A percentile compares a stretch with the other conserved stretches of the same genome.
phyloP scores from a whole-genome alignment of 2,329 filamentous ascomycete species.

The Alternaria sp. region DNA sequence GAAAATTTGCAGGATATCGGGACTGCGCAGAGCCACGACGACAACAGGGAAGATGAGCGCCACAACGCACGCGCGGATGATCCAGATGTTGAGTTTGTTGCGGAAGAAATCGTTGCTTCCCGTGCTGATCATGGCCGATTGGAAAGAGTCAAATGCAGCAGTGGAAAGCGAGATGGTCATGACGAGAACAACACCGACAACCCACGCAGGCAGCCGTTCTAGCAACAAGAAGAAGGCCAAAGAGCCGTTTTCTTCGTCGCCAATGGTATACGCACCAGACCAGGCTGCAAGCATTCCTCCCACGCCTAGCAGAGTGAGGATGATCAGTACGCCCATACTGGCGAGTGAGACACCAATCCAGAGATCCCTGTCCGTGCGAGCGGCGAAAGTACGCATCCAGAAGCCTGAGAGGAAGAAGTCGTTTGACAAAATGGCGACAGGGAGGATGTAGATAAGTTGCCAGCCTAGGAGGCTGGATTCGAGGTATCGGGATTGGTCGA shows the following conservation, averaged over 20 bases:
- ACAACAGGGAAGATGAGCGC: constrained; percentile 76
- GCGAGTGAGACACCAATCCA: constrained; percentile 76
- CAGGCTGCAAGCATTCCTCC: constrained; percentile 79
- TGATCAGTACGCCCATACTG: constrained; percentile 65
- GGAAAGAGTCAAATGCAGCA: constrained; percentile 79
- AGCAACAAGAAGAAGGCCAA: constrained; percentile 79
- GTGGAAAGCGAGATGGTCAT: constrained; percentile 80
- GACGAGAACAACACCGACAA: constrained; percentile 80
- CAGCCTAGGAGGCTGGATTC: constrained; percentile 75
- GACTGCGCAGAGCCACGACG: constrained; percentile 74
- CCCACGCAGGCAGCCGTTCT: constrained; percentile 75
- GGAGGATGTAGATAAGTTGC: constrained; percentile 85
- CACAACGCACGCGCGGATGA: constrained; percentile 72
- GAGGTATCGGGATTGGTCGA: constrained; percentile 73
- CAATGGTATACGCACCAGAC: constrained; percentile 73
- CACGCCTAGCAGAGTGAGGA: constrained; percentile 74
- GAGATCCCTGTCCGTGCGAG: constrained; percentile 78
- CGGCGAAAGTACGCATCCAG: constrained; percentile 84
- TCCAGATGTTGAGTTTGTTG: constrained; percentile 78
- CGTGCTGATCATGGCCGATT: constrained; percentile 84
- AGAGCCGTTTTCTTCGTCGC: constrained; percentile 66
- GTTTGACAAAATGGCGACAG: constrained; percentile 80
- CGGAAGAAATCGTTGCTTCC: constrained; percentile 85
- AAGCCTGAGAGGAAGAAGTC: constrained; percentile 86
- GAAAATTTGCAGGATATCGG: constrained; percentile 80